Conservation (phyloP, 345 rosid genomes). For the Gossypium bickii region DNA sequence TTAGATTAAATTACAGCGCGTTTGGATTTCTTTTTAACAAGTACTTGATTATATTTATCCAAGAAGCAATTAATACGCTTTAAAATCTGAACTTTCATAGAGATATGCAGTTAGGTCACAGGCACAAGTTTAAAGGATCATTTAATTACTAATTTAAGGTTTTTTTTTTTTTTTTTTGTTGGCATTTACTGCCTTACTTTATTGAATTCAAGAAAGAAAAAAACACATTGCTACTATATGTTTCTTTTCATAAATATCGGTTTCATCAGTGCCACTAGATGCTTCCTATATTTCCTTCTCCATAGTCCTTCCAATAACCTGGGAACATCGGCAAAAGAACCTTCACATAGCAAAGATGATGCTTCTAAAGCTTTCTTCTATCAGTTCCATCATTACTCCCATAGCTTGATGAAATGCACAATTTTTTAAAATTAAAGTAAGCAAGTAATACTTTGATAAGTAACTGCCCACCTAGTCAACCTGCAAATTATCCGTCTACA, state of each 20-base stretch:
- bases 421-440: too few species aligned
- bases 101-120: not conserved
- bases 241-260: not conserved
- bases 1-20: not conserved
- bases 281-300: not conserved
- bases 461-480: too few species aligned
- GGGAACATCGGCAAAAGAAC: not conserved
- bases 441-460: too few species aligned
- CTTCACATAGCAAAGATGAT: not conserved
- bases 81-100: not conserved
- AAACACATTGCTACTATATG: not conserved
- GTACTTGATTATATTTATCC: not conserved
- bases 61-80: not conserved
- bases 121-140: not conserved
- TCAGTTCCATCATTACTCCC: too few species aligned
- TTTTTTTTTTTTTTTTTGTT: not conserved
- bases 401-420: too few species aligned
- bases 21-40: not conserved
- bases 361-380: too few species aligned
- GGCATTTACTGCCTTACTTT: not conserved
- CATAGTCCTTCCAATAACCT: not conserved
- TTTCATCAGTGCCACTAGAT: not conserved
- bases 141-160: not conserved
- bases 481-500: too few species aligned
- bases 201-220: too few species aligned